Conservation (phyloP, 2,329 filamentous ascomycete genomes). For the Sporothrix dimorphospora region DNA sequence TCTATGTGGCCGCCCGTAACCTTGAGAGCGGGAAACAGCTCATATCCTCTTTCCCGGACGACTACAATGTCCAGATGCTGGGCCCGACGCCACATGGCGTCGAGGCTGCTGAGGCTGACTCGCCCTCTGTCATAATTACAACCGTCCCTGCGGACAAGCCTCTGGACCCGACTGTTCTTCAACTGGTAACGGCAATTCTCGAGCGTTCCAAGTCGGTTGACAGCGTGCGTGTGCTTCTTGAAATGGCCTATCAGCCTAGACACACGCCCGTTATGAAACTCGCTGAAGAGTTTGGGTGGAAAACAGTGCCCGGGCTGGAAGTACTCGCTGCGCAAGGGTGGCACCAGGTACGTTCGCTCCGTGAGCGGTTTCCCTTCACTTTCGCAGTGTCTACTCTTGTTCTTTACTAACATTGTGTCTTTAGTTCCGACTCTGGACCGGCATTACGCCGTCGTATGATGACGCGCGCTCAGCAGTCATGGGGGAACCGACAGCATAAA, state of each 20-base stretch:
- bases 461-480: conserved; percentile 67
- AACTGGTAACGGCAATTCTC: conserved; percentile 62
- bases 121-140: conserved; percentile 76
- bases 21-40: conserved; percentile 68
- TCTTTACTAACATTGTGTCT: neutral
- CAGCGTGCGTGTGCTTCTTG: conserved; percentile 67
- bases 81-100: conserved; percentile 49
- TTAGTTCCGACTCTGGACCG: conserved; percentile 83
- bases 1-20: conserved; percentile 85
- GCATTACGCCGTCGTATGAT: conserved; percentile 72
- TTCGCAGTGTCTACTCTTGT: neutral
- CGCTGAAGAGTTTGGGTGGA: conserved; percentile 78
- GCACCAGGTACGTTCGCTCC: conserved; percentile 69
- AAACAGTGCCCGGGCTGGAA: conserved; percentile 82
- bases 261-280: conserved; percentile 84
- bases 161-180: conserved; percentile 71
- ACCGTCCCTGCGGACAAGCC: conserved; percentile 89
- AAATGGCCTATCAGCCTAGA: conserved; percentile 95
- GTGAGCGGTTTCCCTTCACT: neutral
- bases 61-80: conserved; percentile 72
- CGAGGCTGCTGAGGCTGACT: conserved; percentile 50
- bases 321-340: conserved; percentile 86
- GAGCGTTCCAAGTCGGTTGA: conserved; percentile 41
- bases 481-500: conserved; percentile 37
- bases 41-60: conserved; percentile 69